Percentiles rank a stretch among this genome's conserved stretches.
These are phyloP conservation scores for Sideroxylon spinosum DNA, from an alignment of 179 eudicot genomes.

Conservation along the genomic window DNA sequence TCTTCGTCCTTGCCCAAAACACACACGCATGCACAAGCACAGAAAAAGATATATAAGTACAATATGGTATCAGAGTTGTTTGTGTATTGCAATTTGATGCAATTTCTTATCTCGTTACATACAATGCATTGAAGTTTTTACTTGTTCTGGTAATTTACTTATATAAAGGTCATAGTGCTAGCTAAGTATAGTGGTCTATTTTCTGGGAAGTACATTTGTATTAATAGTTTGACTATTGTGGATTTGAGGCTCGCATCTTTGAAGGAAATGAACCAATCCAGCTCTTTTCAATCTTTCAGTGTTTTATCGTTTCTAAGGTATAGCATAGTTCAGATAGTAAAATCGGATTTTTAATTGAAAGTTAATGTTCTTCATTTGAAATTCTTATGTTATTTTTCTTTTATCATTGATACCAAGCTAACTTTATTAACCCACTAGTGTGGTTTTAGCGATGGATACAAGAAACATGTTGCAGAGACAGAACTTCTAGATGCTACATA, in stretches of 20 bases:
- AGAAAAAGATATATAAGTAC: neutral
- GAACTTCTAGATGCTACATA: constrained; percentile 76
- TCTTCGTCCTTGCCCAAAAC: neutral
- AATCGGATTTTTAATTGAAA: too few species aligned
- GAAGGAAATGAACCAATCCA: constrained; percentile 89
- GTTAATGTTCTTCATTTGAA: constrained; percentile 11
- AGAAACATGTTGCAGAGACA: constrained; percentile 63
- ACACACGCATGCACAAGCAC: neutral
- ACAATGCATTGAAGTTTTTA: constrained; percentile 37
- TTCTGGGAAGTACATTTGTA: constrained; percentile 12
- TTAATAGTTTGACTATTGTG: constrained; percentile 14
- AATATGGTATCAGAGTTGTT: neutral
- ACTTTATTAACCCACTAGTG: constrained; percentile 47
- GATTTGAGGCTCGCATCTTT: constrained; percentile 62
- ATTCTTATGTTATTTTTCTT: constrained; percentile 1
- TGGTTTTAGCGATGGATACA: constrained; percentile 85
- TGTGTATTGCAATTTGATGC: neutral
- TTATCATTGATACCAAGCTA: constrained; percentile 13
- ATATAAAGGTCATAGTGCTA: constrained; percentile 7
- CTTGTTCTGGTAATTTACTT: constrained; percentile 60
- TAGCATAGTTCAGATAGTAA: constrained; percentile 11
- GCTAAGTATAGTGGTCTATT: constrained; percentile 5
- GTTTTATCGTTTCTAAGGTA: constrained; percentile 85
- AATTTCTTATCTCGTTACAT: neutral
- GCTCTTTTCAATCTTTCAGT: constrained; percentile 85